Percentiles rank a stretch among this genome's conserved stretches.
phyloP scores from a whole-genome alignment of 768 basidiomycete genomes.

The Multifurca ochricompacta region DNA sequence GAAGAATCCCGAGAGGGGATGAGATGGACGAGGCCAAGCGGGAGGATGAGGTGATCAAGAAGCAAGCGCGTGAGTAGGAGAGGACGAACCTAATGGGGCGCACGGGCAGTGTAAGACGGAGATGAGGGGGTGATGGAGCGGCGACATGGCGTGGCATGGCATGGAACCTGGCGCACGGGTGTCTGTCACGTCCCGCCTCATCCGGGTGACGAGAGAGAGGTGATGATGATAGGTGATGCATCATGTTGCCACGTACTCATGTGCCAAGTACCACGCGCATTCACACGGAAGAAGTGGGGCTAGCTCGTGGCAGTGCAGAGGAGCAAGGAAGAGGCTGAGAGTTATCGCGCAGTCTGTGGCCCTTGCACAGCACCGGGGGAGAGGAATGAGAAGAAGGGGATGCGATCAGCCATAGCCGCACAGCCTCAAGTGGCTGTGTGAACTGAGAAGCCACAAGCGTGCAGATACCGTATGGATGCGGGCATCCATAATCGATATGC shows the following conservation, averaged over 20 bases:
- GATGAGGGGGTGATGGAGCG: constrained; percentile 18
- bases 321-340: background rate
- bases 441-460: background rate
- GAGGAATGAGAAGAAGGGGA: background rate
- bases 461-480: background rate
- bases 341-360: constrained; percentile 6
- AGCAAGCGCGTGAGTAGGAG: constrained; percentile 3
- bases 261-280: background rate
- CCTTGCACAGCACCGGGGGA: constrained; percentile 12
- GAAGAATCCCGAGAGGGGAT: background rate
- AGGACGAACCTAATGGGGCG: constrained; percentile 13
- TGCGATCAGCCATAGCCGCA: constrained; percentile 11
- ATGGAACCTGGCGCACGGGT: constrained; percentile 15
- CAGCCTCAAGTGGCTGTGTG: constrained; percentile 11
- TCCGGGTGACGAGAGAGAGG: constrained; percentile 11
- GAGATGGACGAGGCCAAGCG: background rate
- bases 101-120: constrained; percentile 10
- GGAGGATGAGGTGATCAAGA: constrained; percentile 7
- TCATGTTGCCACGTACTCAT: background rate
- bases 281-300: background rate
- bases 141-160: constrained; percentile 10
- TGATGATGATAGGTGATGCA: background rate
- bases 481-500: constrained; percentile 12
- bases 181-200: constrained; percentile 13
- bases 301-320: constrained; percentile 10